Evolutionary conservation across 2,329 filamentous ascomycete genomes (phyloP).

Genomic region (Massarina eburnea): DNA sequence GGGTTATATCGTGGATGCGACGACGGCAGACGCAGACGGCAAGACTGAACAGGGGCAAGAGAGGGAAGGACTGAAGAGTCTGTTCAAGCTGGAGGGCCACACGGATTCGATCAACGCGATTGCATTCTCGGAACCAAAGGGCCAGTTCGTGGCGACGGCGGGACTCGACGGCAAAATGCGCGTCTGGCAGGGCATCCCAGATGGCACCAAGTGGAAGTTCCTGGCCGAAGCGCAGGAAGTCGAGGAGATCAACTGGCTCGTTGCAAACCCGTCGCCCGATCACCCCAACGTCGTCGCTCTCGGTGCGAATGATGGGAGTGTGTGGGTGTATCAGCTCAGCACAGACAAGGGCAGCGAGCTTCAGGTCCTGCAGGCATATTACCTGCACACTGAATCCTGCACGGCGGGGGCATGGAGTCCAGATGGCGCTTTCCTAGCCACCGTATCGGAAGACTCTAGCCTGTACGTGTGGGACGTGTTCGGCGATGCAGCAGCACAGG

Average conservation of each 20-base stretch:
- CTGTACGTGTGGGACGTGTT: conserved; percentile 94
- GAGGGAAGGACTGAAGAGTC: conserved; percentile 60
- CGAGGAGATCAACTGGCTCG: conserved; percentile 91
- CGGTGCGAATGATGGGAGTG: conserved; percentile 85
- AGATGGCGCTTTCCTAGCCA: conserved; percentile 83
- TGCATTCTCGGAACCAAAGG: conserved; percentile 77
- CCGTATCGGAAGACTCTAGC: conserved; percentile 83
- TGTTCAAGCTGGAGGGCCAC: conserved; percentile 85
- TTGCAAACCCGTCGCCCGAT: conserved; percentile 68
- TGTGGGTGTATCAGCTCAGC: conserved; percentile 94
- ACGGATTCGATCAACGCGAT: conserved; percentile 88
- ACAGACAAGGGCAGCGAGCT: conserved; percentile 62
- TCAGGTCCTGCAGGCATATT: conserved; percentile 86
- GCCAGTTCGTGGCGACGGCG: conserved; percentile 82
- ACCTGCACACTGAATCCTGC: conserved; percentile 81
- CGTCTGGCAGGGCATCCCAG: conserved; percentile 61
- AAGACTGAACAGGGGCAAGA: conserved; percentile 50
- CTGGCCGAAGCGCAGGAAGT: conserved; percentile 84
- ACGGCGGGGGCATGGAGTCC: conserved; percentile 90
- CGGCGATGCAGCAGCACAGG: conserved; percentile 70
- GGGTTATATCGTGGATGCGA: conserved; percentile 78
- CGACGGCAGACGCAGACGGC: conserved; percentile 65
- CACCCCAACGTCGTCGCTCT: conserved; percentile 83
- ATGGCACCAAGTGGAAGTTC: conserved; percentile 62
- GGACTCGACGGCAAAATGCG: conserved; percentile 84